These are phyloP conservation scores for Hirschfeldia incana DNA, from an alignment of 345 rosid species.

Conservation along the genomic window DNA sequence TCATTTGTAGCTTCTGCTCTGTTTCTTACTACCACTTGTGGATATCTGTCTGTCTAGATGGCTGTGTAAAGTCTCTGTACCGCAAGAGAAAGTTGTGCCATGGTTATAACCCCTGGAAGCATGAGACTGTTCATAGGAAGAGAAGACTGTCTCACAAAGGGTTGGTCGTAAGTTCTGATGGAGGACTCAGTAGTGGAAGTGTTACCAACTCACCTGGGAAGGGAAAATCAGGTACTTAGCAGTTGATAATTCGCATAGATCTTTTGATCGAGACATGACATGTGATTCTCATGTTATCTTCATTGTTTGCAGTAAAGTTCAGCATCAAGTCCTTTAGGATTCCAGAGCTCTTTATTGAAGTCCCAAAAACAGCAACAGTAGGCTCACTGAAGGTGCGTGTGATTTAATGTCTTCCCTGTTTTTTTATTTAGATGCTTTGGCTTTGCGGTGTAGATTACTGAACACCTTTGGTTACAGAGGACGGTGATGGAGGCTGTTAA, in stretches of 20 bases:
- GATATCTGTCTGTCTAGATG: slow-evolving; percentile 43
- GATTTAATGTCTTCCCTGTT: background rate
- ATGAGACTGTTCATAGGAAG: slow-evolving; percentile 57
- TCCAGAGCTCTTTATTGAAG: slow-evolving; percentile 87
- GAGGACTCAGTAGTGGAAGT: slow-evolving; percentile 81
- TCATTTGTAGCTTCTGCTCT: slow-evolving; percentile 1
- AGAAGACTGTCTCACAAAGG: slow-evolving; percentile 60
- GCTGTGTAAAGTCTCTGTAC: slow-evolving; percentile 50
- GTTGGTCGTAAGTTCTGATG: slow-evolving; percentile 62
- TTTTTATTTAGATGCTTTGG: background rate
- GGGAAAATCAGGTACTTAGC: slow-evolving; percentile 39
- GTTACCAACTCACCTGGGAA: slow-evolving; percentile 73
- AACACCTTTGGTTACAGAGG: slow-evolving; percentile 51
- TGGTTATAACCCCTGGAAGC: slow-evolving; percentile 48
- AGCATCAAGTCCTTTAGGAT: slow-evolving; percentile 85
- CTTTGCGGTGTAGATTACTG: slow-evolving; percentile 2
- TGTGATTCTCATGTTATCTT: slow-evolving; percentile 7
- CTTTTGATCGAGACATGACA: too few relatives aligned
- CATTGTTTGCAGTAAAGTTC: slow-evolving; percentile 71
- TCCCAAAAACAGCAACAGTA: slow-evolving; percentile 80
- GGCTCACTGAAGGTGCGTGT: slow-evolving; percentile 80
- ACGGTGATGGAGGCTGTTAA: slow-evolving; percentile 77
- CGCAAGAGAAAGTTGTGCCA: slow-evolving; percentile 59
- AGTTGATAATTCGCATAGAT: too few relatives aligned
- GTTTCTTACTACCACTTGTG: slow-evolving; percentile 16